These are phyloP conservation scores for Strobilomyces confusus DNA, from an alignment of 768 basidiomycete species.

Conservation along the genomic window DNA sequence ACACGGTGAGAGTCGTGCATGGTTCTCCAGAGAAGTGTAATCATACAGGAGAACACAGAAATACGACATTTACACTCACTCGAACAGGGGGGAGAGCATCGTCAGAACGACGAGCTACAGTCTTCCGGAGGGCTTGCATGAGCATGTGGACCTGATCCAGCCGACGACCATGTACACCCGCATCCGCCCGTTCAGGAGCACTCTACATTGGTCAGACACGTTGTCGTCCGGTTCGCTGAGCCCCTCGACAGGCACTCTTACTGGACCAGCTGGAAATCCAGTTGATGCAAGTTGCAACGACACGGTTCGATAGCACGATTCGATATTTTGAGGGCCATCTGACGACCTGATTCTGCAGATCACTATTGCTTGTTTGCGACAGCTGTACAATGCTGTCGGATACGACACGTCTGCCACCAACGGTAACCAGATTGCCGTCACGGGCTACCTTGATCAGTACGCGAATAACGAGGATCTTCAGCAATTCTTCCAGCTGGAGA, in stretches of 20 bases:
- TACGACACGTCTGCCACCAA: conserved; percentile 40
- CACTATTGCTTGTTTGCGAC: conserved; percentile 50
- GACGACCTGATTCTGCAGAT: conserved; percentile 26
- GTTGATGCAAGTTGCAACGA: conserved; percentile 48
- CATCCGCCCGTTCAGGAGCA: conserved; percentile 40
- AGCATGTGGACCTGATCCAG: conserved; percentile 64
- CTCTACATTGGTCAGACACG: conserved; percentile 31
- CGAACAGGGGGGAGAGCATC: conserved; percentile 46
- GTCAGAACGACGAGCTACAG: conserved; percentile 69
- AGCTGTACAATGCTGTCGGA: conserved; percentile 51
- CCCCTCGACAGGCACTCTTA: conserved; percentile 19
- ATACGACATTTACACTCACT: conserved; percentile 29
- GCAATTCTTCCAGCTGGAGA: conserved; percentile 50
- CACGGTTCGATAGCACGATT: conserved; percentile 17
- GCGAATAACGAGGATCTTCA: conserved; percentile 51
- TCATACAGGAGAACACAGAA: not conserved
- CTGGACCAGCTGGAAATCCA: conserved; percentile 31
- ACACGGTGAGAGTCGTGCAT: conserved; percentile 44
- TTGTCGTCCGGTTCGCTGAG: not conserved
- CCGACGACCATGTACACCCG: conserved; percentile 68
- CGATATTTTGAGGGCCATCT: not conserved
- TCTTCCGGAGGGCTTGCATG: conserved; percentile 54
- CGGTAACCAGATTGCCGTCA: conserved; percentile 51
- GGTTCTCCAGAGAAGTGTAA: not conserved
- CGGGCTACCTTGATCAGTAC: conserved; percentile 51